phyloP scores from a whole-genome alignment of 2,329 filamentous ascomycete species.

The Endoconidiophora laricicola region DNA sequence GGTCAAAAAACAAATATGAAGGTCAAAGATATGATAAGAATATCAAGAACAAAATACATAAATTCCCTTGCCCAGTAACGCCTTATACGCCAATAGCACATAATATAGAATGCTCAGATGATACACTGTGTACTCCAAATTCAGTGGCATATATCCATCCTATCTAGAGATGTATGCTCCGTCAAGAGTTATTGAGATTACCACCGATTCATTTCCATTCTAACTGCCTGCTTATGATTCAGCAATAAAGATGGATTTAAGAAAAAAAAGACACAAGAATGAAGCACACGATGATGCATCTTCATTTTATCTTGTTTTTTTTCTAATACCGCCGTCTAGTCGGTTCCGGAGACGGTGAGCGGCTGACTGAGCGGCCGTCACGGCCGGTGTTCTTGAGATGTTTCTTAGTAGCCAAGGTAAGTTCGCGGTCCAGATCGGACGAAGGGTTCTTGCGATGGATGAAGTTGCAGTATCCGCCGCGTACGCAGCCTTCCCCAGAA shows the following conservation, averaged over 20 bases:
- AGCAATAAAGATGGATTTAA: background rate
- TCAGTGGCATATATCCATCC: too few species aligned
- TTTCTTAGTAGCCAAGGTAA: constrained; percentile 85
- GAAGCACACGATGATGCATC: background rate
- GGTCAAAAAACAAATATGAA: too few species aligned
- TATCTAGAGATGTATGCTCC: too few species aligned
- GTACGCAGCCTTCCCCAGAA: constrained; percentile 82
- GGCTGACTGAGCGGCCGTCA: constrained; percentile 64
- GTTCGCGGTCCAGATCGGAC: constrained; percentile 72
- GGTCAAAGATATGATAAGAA: too few species aligned
- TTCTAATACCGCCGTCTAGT: constrained; percentile 51
- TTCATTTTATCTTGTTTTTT: background rate
- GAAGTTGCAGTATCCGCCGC: constrained; percentile 97
- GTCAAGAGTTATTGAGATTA: background rate
- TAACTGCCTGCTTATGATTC: background rate
- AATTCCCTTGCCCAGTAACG: too few species aligned
- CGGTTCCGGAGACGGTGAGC: constrained; percentile 77
- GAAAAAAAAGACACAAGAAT: background rate
- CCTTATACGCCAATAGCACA: too few species aligned
- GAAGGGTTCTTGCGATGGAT: constrained; percentile 94
- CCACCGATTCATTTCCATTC: background rate
- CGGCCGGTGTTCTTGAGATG: constrained; percentile 75
- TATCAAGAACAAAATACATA: too few species aligned
- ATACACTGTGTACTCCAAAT: too few species aligned
- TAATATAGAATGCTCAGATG: too few species aligned